phyloP scores from a whole-genome alignment of 2,329 filamentous ascomycete species.

The Ophiocordyceps camponoti-rufipedis region DNA sequence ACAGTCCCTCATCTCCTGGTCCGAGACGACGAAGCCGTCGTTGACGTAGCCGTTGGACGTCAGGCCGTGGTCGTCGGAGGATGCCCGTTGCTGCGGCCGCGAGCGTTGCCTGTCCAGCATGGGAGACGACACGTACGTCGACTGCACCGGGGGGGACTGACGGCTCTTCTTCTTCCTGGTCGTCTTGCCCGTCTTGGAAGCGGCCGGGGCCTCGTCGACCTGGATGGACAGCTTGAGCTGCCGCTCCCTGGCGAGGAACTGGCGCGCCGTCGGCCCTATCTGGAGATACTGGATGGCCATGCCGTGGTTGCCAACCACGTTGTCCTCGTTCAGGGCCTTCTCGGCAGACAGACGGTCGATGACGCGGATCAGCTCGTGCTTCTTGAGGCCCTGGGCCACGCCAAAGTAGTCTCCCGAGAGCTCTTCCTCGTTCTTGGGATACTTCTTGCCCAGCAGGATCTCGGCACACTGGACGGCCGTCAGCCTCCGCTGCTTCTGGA shows the following conservation, averaged over 20 bases:
- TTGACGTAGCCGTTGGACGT: conserved; percentile 28
- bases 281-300: conserved; percentile 61
- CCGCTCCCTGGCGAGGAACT: conserved; percentile 24
- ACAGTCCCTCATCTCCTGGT: conserved; percentile 10
- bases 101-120: conserved; percentile 15
- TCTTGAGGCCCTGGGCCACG: conserved; percentile 48
- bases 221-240: conserved; percentile 27
- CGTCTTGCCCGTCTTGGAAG: conserved; percentile 10
- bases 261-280: conserved; percentile 20
- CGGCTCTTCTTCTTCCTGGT: conserved; percentile 10
- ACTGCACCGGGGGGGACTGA: conserved; percentile 21
- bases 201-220: conserved; percentile 8
- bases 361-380: conserved; percentile 66
- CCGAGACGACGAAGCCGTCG: conserved; percentile 30
- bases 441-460: conserved; percentile 54
- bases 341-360: conserved; percentile 60
- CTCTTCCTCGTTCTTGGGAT: conserved; percentile 34
- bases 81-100: conserved; percentile 8
- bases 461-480: conserved; percentile 73
- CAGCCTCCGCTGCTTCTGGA: conserved; percentile 40
- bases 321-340: conserved; percentile 54
- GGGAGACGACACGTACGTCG: conserved; percentile 34
- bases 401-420: conserved; percentile 45
- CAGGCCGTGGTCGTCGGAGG: conserved; percentile 16
- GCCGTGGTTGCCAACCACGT: conserved; percentile 27